A percentile compares a stretch with the other conserved stretches of the same genome.
phyloP scores from a whole-genome alignment of 2,329 filamentous ascomycete genomes.

The Lasiodiplodia theobromae region DNA sequence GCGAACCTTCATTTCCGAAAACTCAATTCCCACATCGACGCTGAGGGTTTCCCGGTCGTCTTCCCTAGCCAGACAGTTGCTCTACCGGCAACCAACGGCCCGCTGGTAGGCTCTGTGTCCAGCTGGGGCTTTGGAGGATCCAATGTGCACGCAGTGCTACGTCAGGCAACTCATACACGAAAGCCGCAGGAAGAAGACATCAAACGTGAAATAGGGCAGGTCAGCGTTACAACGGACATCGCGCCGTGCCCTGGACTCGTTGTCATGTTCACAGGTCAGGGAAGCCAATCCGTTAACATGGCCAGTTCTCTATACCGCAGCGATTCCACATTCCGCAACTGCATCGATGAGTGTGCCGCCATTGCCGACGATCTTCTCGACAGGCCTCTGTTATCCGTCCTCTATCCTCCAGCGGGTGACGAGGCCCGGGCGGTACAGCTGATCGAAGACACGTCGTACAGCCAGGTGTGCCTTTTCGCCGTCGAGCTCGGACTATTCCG shows the following conservation, averaged over 20 bases:
- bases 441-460: conserved; percentile 33
- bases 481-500: conserved; percentile 46
- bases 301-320: neutral
- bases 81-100: neutral
- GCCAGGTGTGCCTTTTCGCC: conserved; percentile 46
- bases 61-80: neutral
- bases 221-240: too few species aligned
- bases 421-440: neutral
- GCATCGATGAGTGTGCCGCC: neutral
- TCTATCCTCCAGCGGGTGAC: neutral
- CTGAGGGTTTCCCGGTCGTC: neutral
- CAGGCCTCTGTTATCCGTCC: neutral
- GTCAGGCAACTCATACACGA: neutral
- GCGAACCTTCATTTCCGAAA: conserved; percentile 36
- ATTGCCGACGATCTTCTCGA: neutral
- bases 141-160: conserved; percentile 31
- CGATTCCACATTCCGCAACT: neutral
- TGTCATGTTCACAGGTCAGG: neutral
- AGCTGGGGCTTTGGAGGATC: conserved; percentile 32
- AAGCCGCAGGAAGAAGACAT: neutral
- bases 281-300: neutral
- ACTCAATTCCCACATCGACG: neutral
- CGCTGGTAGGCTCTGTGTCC: conserved; percentile 30
- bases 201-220: too few species aligned
- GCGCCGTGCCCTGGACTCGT: neutral